Evolutionary conservation across 1,284 basidiomycete genomes (phyloP).

Genomic region (Macrocystidia cucumis): DNA sequence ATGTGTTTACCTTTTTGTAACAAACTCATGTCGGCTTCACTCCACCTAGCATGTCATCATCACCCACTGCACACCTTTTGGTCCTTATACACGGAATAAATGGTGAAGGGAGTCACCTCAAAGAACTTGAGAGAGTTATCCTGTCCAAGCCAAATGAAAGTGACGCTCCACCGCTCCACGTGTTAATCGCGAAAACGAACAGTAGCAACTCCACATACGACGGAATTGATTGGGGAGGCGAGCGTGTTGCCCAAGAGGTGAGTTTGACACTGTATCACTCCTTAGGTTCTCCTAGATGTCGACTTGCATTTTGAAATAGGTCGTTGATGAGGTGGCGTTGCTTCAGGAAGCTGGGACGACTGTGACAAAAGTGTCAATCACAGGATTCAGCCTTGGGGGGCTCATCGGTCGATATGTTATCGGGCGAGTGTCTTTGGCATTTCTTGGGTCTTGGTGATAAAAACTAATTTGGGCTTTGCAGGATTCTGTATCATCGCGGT

Average conservation of each 20-base stretch:
- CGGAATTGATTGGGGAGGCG: slow-evolving; percentile 58
- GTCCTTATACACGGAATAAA: slow-evolving; percentile 80
- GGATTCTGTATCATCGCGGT: slow-evolving; percentile 55
- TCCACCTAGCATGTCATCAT: too few relatives aligned
- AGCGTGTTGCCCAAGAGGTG: slow-evolving; percentile 62
- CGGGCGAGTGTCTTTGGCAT: slow-evolving; percentile 35
- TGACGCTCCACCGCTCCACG: slow-evolving; percentile 26
- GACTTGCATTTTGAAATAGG: slow-evolving; percentile 23
- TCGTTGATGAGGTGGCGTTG: slow-evolving; percentile 40
- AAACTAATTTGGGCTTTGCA: slow-evolving; percentile 19
- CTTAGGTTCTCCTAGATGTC: background rate
- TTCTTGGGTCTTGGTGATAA: too few relatives aligned
- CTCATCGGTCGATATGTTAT: slow-evolving; percentile 73
- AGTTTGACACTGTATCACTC: slow-evolving; percentile 1
- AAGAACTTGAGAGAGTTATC: slow-evolving; percentile 24
- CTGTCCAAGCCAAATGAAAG: slow-evolving; percentile 17
- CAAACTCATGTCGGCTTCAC: too few relatives aligned
- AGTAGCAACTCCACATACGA: slow-evolving; percentile 50
- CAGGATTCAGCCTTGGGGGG: slow-evolving; percentile 80
- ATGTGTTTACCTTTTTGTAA: too few relatives aligned
- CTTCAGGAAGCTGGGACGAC: slow-evolving; percentile 42
- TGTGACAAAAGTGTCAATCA: slow-evolving; percentile 63
- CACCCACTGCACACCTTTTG: too few relatives aligned
- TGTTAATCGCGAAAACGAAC: slow-evolving; percentile 41
- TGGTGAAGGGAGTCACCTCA: slow-evolving; percentile 52